A percentile compares a stretch with the other conserved stretches of the same genome.
These are phyloP conservation scores for Aureobasidium zeae DNA, from an alignment of 2,329 filamentous ascomycete genomes.

Conservation along the genomic window DNA sequence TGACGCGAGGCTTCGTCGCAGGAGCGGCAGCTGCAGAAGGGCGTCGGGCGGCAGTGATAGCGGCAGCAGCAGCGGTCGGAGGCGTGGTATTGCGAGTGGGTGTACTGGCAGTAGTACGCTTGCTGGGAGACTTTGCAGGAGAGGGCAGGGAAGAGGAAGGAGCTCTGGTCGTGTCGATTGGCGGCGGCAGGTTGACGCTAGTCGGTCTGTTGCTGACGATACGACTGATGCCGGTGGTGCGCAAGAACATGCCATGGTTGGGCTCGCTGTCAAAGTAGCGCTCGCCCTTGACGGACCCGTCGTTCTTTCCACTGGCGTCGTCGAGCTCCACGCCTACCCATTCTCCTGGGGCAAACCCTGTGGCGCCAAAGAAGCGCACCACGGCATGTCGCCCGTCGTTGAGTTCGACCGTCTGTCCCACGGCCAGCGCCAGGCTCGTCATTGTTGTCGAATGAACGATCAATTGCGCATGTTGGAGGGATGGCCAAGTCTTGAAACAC, in stretches of 20 bases:
- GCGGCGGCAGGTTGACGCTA: not conserved
- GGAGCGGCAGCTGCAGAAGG: slow-evolving; percentile 34
- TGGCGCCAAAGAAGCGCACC: slow-evolving; percentile 72
- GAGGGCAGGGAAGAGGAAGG: slow-evolving; percentile 9
- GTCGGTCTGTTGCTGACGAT: slow-evolving; percentile 21
- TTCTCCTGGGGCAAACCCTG: slow-evolving; percentile 69
- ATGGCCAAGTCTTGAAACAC: not conserved
- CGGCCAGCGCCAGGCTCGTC: slow-evolving; percentile 27
- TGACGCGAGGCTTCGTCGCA: slow-evolving; percentile 44
- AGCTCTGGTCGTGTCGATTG: not conserved
- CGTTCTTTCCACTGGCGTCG: slow-evolving; percentile 78
- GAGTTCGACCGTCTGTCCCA: slow-evolving; percentile 69
- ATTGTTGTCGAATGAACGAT: slow-evolving; percentile 17
- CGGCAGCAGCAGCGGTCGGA: slow-evolving; percentile 37
- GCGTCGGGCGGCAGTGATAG: slow-evolving; percentile 33
- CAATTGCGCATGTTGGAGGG: not conserved
- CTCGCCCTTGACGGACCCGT: slow-evolving; percentile 79
- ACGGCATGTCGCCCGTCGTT: slow-evolving; percentile 66
- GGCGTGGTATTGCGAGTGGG: slow-evolving; percentile 18
- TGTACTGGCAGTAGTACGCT: slow-evolving; percentile 49
- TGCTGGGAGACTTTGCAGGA: slow-evolving; percentile 71
- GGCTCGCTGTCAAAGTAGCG: slow-evolving; percentile 75
- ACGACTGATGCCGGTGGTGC: slow-evolving; percentile 57
- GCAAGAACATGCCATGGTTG: slow-evolving; percentile 75
- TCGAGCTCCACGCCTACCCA: slow-evolving; percentile 89